A percentile compares a stretch with the other conserved stretches of the same genome.
phyloP scores from a whole-genome alignment of 2,329 filamentous ascomycete genomes.

The Stagonosporopsis chrysanthemi region DNA sequence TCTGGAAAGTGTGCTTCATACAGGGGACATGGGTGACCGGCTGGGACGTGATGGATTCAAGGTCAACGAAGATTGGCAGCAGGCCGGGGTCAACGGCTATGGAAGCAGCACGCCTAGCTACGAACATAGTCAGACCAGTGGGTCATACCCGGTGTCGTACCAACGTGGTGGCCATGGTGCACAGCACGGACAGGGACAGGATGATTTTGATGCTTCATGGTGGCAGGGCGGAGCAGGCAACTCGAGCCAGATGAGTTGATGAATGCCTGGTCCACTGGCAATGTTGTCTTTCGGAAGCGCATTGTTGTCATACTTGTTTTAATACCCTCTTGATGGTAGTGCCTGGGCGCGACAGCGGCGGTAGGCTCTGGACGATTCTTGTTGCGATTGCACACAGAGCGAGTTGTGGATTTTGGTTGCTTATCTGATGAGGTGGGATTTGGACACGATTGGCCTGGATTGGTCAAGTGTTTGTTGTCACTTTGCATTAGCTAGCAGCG shows the following conservation, averaged over 20 bases:
- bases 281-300: neutral
- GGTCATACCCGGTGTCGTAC: conserved; percentile 13
- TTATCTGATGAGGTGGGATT: neutral
- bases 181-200: conserved; percentile 9
- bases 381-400: neutral
- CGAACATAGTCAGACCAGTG: neutral
- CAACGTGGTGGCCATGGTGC: conserved; percentile 9
- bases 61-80: conserved; percentile 36
- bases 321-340: conserved; percentile 8
- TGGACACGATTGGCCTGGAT: neutral
- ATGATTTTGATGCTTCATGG: conserved; percentile 15
- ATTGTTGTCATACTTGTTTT: conserved; percentile 3
- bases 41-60: conserved; percentile 48
- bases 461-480: neutral
- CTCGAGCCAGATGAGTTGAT: conserved; percentile 13
- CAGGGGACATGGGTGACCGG: conserved; percentile 40
- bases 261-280: neutral
- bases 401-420: neutral
- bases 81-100: conserved; percentile 27
- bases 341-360: conserved; percentile 3
- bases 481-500: neutral
- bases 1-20: conserved; percentile 42
- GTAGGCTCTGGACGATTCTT: neutral
- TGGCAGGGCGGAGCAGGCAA: conserved; percentile 10
- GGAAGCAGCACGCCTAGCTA: conserved; percentile 2